A percentile compares a stretch with the other conserved stretches of the same genome.
Evolutionary conservation across 2,329 filamentous ascomycete species (phyloP).

Genomic region (Peltaster fructicola): DNA sequence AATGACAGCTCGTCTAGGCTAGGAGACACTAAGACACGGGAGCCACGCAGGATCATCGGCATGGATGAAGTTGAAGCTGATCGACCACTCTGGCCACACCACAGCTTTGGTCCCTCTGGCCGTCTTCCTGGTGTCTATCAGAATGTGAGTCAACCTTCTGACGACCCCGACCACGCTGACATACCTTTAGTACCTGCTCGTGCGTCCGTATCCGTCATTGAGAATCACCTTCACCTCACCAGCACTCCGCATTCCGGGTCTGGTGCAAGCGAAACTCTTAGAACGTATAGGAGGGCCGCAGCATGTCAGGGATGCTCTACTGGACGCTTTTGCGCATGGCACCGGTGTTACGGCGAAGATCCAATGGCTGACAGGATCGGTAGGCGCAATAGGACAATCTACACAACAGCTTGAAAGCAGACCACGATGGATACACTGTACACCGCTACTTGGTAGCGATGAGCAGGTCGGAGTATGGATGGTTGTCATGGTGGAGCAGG

Average conservation of each 20-base stretch:
- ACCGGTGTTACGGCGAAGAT: constrained; percentile 27
- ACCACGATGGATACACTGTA: constrained; percentile 27
- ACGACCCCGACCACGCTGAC: not conserved
- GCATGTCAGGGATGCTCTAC: constrained; percentile 21
- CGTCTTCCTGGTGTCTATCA: constrained; percentile 22
- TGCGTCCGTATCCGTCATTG: constrained; percentile 47
- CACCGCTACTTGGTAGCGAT: constrained; percentile 25
- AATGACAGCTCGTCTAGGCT: constrained; percentile 5
- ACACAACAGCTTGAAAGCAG: too few species aligned
- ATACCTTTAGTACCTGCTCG: constrained; percentile 38
- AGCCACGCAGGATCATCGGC: constrained; percentile 11
- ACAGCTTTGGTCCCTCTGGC: constrained; percentile 16
- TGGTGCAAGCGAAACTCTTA: constrained; percentile 33
- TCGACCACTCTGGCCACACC: constrained; percentile 14
- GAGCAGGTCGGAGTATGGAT: constrained; percentile 30
- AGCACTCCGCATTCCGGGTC: constrained; percentile 47
- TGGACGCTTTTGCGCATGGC: constrained; percentile 22
- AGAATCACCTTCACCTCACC: constrained; percentile 53
- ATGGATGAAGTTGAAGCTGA: constrained; percentile 16
- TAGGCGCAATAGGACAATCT: too few species aligned
- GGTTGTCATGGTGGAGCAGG: constrained; percentile 27
- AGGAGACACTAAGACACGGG: constrained; percentile 1
- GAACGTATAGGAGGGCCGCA: constrained; percentile 25
- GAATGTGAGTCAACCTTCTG: constrained; percentile 10
- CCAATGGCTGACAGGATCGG: constrained; percentile 18